These are phyloP conservation scores for Leptographium procerum DNA, from an alignment of 2,329 filamentous ascomycete genomes.

Conservation along the genomic window DNA sequence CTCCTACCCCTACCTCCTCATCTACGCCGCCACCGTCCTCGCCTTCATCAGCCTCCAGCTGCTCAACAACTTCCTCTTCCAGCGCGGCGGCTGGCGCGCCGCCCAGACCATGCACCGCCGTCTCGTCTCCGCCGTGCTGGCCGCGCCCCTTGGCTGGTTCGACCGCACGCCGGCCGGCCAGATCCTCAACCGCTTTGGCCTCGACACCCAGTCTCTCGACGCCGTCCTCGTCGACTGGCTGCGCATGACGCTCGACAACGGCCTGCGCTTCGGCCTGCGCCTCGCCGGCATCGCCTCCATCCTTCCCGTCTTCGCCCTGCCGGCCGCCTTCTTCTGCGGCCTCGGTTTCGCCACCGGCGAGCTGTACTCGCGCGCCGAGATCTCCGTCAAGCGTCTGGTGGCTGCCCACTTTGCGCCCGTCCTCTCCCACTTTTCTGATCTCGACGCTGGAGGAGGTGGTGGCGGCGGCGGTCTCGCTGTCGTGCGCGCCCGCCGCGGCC, in stretches of 20 bases:
- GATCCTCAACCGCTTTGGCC: slow-evolving; percentile 90
- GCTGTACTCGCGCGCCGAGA: slow-evolving; percentile 32
- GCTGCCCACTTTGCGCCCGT: slow-evolving; percentile 37
- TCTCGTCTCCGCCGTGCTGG: slow-evolving; percentile 62
- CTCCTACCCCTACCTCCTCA: not conserved
- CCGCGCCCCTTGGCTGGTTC: slow-evolving; percentile 88
- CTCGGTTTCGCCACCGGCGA: slow-evolving; percentile 29
- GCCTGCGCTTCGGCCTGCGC: slow-evolving; percentile 13
- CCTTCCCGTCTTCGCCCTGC: slow-evolving; percentile 31
- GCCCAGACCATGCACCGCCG: slow-evolving; percentile 64
- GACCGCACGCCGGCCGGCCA: slow-evolving; percentile 77
- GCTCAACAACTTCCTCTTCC: slow-evolving; percentile 15
- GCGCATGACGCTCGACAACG: slow-evolving; percentile 3
- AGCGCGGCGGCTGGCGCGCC: slow-evolving; percentile 53
- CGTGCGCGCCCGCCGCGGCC: slow-evolving; percentile 39
- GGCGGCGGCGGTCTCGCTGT: slow-evolving; percentile 20
- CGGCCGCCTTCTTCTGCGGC: slow-evolving; percentile 25
- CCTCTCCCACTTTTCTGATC: slow-evolving; percentile 39
- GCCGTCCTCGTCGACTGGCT: slow-evolving; percentile 1
- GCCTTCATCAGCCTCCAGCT: slow-evolving; percentile 6
- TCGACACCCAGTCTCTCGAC: slow-evolving; percentile 81
- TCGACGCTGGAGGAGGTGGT: slow-evolving; percentile 4
- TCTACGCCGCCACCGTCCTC: slow-evolving; percentile 3
- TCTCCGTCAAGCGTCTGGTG: slow-evolving; percentile 28
- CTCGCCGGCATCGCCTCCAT: slow-evolving; percentile 29